phyloP scores from a whole-genome alignment of 768 basidiomycete species.

The Tylopilus plumbeoviolaceoides region DNA sequence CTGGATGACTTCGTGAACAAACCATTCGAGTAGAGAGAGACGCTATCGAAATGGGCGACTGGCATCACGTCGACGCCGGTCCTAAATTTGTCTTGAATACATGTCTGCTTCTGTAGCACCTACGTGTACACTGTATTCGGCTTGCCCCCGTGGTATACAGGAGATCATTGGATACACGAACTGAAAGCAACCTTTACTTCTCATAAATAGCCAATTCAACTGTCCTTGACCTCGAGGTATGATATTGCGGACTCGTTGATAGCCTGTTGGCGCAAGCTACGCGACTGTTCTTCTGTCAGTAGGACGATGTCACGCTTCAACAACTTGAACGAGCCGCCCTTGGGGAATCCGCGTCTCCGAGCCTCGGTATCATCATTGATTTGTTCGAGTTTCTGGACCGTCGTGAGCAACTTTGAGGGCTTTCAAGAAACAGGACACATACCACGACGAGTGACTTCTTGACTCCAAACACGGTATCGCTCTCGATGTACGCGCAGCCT shows the following conservation, averaged over 20 bases:
- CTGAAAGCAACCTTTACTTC: too few species aligned
- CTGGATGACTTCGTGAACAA: conserved; percentile 33
- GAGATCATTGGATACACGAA: not conserved
- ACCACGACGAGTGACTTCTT: conserved; percentile 76
- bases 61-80: conserved; percentile 33
- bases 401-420: not conserved
- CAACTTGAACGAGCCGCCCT: conserved; percentile 44
- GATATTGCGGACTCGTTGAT: conserved; percentile 9
- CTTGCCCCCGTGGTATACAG: not conserved
- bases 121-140: not conserved
- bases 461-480: too few species aligned
- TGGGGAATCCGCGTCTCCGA: conserved; percentile 46
- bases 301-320: conserved; percentile 46
- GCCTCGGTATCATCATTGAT: conserved; percentile 53
- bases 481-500: too few species aligned
- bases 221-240: not conserved
- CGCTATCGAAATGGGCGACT: conserved; percentile 36
- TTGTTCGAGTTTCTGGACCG: conserved; percentile 44
- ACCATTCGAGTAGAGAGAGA: conserved; percentile 31
- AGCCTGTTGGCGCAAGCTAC: conserved; percentile 21
- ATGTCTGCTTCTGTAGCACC: too few species aligned
- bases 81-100: not conserved
- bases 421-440: conserved; percentile 23
- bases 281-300: conserved; percentile 40
- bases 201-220: not conserved